Conservation (phyloP, 83 land plant species). For the Larix sibirica region DNA sequence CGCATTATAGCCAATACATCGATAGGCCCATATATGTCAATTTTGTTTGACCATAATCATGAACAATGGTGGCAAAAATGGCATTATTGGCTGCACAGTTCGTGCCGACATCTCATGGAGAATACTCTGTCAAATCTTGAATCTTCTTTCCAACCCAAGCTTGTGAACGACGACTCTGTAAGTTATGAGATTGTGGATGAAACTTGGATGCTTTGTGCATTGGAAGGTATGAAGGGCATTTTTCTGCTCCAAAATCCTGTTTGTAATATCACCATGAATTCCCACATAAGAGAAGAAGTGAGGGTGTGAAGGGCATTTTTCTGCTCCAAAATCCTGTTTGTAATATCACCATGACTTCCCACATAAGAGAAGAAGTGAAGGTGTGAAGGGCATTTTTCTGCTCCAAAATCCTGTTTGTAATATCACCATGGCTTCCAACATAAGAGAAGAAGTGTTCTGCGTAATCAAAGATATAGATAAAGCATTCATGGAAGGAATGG, state of each 20-base stretch:
- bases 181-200: slow-evolving; percentile 36
- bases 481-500: background rate
- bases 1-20: slow-evolving; percentile 26
- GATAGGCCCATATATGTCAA: slow-evolving; percentile 14
- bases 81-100: slow-evolving; percentile 33
- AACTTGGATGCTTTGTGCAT: slow-evolving; percentile 35
- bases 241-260: slow-evolving; percentile 43
- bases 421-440: background rate
- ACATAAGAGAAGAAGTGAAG: slow-evolving; percentile 16
- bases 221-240: slow-evolving; percentile 44
- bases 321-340: slow-evolving; percentile 40
- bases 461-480: background rate
- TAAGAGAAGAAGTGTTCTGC: background rate
- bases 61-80: slow-evolving; percentile 33
- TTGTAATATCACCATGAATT: slow-evolving; percentile 18
- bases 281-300: background rate
- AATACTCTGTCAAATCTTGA: slow-evolving; percentile 23
- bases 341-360: slow-evolving; percentile 8
- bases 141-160: slow-evolving; percentile 40
- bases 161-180: slow-evolving; percentile 44
- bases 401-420: slow-evolving; percentile 39
- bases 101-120: slow-evolving; percentile 44
- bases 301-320: slow-evolving; percentile 44
- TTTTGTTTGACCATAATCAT: slow-evolving; percentile 28
- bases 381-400: slow-evolving; percentile 43